Evolutionary conservation across 129 eudicot species (phyloP), one percentile per base, ranked within the genome.

Genomic region (Flaveria linearis): DNA sequence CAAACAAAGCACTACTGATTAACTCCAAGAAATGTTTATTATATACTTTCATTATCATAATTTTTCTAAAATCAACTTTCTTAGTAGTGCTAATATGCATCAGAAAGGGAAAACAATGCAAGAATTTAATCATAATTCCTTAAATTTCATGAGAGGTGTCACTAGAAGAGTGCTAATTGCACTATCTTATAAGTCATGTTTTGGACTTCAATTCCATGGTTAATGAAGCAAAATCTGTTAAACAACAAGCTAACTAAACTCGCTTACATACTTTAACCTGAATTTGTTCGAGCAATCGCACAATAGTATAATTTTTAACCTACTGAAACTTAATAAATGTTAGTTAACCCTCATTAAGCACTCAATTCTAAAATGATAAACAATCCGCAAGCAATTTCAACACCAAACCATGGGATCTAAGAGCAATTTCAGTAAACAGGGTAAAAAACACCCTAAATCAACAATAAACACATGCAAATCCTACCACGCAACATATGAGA

Each of bases 371-470:
- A 62, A 33, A 36, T 25, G 56, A 79, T 72, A 26, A 51, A 49
- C 58, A 52, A 78, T 28, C 13, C 18, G 42, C 62, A 17, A 17
- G 14, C 42, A 69, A 69, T 16, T 55, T 78, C 45, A 20, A 43
- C 28, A 12, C 18, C 23, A 66, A 72, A 65, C 60, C 56, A 33
- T 55, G 68, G 23, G 67, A 82, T 71, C 58, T 42, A 77, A 67
- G 46, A 14, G 25, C 26, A 64, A 65, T 36, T 46, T 25, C 65
- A 82, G 56, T 23, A 41, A 41, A 45, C 26, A 51, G 57, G 17
- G 14, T 41, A 12, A 22, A 42, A 14, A n/a, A 6, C 73, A n/a
- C 28, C 43, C 50, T 6, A 13, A 39, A 53, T 53, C 23, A 25
- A 14, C 55, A 8, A 42, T 12, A 70, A 46, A 46, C 18, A 70